phyloP scores from a whole-genome alignment of 202 grass and related monocot species.

The Schoenoplectus tabernaemontani region DNA sequence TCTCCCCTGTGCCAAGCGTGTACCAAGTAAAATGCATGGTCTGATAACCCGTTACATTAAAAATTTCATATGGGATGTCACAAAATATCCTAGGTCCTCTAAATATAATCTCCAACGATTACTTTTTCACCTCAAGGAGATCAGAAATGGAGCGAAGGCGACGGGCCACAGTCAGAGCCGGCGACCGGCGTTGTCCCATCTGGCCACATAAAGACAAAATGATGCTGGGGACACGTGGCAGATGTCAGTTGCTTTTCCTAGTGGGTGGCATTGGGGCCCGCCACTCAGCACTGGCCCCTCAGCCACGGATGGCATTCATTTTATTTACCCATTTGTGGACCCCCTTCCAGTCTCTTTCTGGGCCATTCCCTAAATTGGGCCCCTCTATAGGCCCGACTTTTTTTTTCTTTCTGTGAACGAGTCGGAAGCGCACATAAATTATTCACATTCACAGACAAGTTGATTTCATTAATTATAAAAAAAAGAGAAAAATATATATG shows the following conservation, averaged over 20 bases:
- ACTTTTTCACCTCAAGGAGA: not conserved
- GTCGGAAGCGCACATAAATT: not conserved
- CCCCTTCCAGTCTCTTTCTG: not conserved
- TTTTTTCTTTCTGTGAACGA: not conserved
- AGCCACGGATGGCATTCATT: not conserved
- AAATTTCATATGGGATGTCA: not conserved
- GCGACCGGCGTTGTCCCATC: conserved; percentile 16
- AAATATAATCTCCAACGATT: not conserved
- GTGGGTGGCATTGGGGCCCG: conserved; percentile 4
- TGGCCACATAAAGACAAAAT: conserved; percentile 10
- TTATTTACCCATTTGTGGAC: not conserved
- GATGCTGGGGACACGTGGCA: conserved; percentile 3
- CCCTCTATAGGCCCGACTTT: not conserved
- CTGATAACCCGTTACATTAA: not conserved
- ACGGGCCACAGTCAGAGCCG: not conserved
- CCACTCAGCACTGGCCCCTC: not conserved
- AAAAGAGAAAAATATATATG: not conserved
- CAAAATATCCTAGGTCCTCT: not conserved
- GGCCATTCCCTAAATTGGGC: not conserved
- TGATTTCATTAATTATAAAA: not conserved
- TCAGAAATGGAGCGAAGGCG: not conserved
- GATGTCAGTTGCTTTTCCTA: conserved; percentile 13
- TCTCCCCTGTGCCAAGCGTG: not conserved
- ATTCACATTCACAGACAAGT: not conserved
- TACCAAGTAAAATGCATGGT: not conserved